Evolutionary conservation across 1,284 basidiomycete genomes (phyloP).

Genomic region (Cerrena zonata): DNA sequence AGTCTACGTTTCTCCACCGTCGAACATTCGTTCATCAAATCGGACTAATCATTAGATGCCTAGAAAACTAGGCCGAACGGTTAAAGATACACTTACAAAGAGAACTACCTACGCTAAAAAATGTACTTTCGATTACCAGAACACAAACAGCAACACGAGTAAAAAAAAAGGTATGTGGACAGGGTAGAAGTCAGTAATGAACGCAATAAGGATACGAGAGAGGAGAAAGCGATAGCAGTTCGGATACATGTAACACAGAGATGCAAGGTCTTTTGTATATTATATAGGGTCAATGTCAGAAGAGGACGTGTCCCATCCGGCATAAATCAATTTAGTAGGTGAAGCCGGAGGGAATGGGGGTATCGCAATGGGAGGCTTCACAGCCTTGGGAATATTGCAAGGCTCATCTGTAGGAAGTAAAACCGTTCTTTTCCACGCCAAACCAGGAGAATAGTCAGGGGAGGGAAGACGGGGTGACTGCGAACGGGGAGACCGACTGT

Average conservation of each 20-base stretch:
- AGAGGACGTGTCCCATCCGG: constrained; percentile 12
- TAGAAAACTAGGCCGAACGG: not conserved
- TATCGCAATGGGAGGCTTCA: constrained; percentile 9
- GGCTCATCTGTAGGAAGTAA: constrained; percentile 31
- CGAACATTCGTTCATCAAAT: too few relatives aligned
- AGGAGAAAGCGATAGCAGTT: not conserved
- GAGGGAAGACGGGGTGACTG: constrained; percentile 7
- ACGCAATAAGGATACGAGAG: not conserved
- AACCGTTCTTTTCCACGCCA: constrained; percentile 36
- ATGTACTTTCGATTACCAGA: not conserved
- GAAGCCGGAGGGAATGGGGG: constrained; percentile 3
- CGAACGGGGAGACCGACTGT: constrained; percentile 11
- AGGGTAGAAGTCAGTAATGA: not conserved
- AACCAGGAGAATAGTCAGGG: constrained; percentile 25
- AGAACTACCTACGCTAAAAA: not conserved
- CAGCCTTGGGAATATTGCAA: constrained; percentile 33
- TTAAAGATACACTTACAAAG: not conserved
- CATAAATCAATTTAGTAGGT: constrained; percentile 7
- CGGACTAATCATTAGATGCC: not conserved
- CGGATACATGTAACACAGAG: not conserved
- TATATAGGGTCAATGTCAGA: constrained; percentile 10
- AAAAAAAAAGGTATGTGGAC: not conserved
- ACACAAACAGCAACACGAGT: not conserved
- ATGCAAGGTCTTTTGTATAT: not conserved
- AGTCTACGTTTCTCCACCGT: too few relatives aligned